Evolutionary conservation across 2,329 filamentous ascomycete genomes (phyloP).

Genomic region (Didymella lethalis): DNA sequence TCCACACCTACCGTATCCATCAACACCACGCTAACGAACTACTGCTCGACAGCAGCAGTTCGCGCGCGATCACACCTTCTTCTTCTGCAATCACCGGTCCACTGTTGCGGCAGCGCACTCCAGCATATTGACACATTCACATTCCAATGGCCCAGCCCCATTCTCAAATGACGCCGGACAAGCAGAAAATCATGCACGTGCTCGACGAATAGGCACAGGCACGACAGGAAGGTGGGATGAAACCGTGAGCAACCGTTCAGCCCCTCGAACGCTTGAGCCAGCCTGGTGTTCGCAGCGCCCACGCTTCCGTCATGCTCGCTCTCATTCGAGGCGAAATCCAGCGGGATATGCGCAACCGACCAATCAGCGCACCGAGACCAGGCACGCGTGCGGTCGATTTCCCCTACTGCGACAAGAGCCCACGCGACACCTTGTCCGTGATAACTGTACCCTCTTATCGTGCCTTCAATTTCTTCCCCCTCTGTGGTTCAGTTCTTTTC

Average conservation of each 20-base stretch:
- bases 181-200: conserved; percentile 21
- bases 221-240: conserved; percentile 9
- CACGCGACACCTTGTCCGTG: conserved; percentile 40
- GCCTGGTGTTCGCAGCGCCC: conserved; percentile 28
- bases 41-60: neutral
- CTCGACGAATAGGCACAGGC: conserved; percentile 18
- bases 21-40: conserved; percentile 19
- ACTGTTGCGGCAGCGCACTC: conserved; percentile 7
- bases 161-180: neutral
- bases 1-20: conserved; percentile 12
- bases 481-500: conserved; percentile 17
- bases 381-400: conserved; percentile 29
- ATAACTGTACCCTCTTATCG: conserved; percentile 29
- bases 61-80: conserved; percentile 9
- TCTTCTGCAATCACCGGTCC: neutral
- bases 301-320: conserved; percentile 35
- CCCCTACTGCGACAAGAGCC: conserved; percentile 36
- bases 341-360: conserved; percentile 18
- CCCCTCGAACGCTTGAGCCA: conserved; percentile 23
- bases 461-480: conserved; percentile 19
- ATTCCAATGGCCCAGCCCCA: conserved; percentile 8
- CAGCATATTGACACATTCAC: neutral
- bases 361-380: conserved; percentile 32
- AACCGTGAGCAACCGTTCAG: conserved; percentile 29
- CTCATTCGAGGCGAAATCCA: conserved; percentile 38